Conservation (phyloP, 2,329 filamentous ascomycete species). For the Pseudogymnoascus sp. region DNA sequence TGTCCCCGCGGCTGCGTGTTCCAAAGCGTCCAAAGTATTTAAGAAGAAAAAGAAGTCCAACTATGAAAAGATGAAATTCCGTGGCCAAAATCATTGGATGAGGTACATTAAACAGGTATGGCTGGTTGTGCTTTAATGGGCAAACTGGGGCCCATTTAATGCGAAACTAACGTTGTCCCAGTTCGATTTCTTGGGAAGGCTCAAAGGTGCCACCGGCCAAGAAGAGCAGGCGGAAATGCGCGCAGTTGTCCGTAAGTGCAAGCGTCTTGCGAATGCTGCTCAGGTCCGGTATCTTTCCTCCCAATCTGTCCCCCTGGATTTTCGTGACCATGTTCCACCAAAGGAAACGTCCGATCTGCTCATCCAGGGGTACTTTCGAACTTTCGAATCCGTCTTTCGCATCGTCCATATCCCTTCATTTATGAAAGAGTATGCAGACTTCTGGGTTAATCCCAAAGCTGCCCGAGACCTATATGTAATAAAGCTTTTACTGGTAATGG, state of each 20-base stretch:
- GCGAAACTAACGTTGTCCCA: neutral
- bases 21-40: neutral
- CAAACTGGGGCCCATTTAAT: neutral
- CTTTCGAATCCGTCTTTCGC: conserved; percentile 35
- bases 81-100: conserved; percentile 25
- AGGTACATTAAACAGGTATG: conserved; percentile 20
- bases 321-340: neutral
- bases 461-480: neutral
- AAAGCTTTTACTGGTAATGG: conserved; percentile 10
- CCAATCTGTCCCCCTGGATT: conserved; percentile 1
- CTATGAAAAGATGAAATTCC: conserved; percentile 21
- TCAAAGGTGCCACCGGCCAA: neutral
- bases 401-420: conserved; percentile 38
- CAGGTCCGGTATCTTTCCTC: neutral
- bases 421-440: conserved; percentile 33
- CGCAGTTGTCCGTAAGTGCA: neutral
- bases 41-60: conserved; percentile 10
- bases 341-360: neutral
- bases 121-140: neutral
- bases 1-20: neutral
- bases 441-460: conserved; percentile 29
- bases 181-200: neutral
- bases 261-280: neutral
- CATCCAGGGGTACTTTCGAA: conserved; percentile 31
- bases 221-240: neutral